Evolutionary conservation across 2,329 filamentous ascomycete species (phyloP), one percentile per base, ranked within the genome.

Genomic region (Pseudogymnoascus sp.): DNA sequence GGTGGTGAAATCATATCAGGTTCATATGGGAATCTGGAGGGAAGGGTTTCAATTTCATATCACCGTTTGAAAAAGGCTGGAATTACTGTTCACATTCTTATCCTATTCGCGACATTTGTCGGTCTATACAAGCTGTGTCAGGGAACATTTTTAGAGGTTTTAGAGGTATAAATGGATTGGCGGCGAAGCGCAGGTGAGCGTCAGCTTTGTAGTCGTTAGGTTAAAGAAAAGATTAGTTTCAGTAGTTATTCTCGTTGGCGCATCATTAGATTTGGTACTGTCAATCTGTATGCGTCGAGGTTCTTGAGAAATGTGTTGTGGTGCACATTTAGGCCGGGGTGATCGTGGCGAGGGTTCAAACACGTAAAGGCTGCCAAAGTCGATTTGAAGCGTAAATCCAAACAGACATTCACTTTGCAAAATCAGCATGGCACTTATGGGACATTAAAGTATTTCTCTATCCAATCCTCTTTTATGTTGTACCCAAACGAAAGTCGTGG

Each of bases 401-500:
- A 16, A 28, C 43, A 18, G 3, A 31, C 25, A 34, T 56, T 18
- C 49, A 56, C 25, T 34, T 56, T 34, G 5, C 28, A n/a, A 46
- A 34, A 1, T 34, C 49, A 56, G n/a, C 18, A 8, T 18, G 8
- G 49, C n/a, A 56, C 25, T 12, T 9, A 11, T 56, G 49, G 46
- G 25, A 34, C 25, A 56, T 56, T 56, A 34, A 56, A 56, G 28
- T 56, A 56, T 56, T 56, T 56, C n/a, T 56, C 49, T 56, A 56
- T 56, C 49, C 49, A 56, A 56, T 28, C 25, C n/a, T 2, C 18
- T 56, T 56, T 56, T 56, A 56, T 56, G 25, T 12, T 56, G 49
- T 56, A 56, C 49, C 49, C 49, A 56, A 56, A 56, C 49, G 49
- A 56, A 56, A 56, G 28, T 56, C 49, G 49, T 56, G 49, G 49